phyloP scores from a whole-genome alignment of 306 rosid genomes.

The Arachis stenosperma region DNA sequence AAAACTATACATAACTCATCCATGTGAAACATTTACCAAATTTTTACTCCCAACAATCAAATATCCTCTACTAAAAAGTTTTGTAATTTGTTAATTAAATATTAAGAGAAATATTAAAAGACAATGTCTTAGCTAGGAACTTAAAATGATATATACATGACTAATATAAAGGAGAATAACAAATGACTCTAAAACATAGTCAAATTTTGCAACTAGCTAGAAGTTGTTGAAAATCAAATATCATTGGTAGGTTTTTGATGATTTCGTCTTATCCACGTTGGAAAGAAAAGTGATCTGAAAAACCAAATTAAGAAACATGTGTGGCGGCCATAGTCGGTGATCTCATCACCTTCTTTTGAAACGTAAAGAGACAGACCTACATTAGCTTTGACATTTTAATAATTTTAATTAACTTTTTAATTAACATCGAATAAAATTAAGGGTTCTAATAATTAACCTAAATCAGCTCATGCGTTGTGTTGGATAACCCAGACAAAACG shows the following conservation, averaged over 20 bases:
- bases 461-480: neutral
- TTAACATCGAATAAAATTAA: too few relatives aligned
- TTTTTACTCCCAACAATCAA: too few relatives aligned
- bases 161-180: too few relatives aligned
- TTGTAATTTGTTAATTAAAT: too few relatives aligned
- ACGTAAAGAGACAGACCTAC: neutral
- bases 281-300: neutral
- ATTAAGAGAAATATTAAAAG: too few relatives aligned
- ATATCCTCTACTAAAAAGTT: too few relatives aligned
- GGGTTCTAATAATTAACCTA: too few relatives aligned
- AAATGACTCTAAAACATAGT: neutral
- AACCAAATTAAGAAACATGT: neutral
- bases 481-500: slow-evolving; percentile 8
- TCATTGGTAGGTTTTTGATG: neutral
- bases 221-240: neutral
- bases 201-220: neutral
- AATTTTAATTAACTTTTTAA: too few relatives aligned
- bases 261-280: neutral
- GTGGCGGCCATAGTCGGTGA: neutral
- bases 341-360: neutral
- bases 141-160: too few relatives aligned
- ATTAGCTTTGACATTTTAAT: neutral
- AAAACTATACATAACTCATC: too few relatives aligned
- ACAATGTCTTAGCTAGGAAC: too few relatives aligned
- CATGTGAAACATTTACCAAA: too few relatives aligned